Conservation (phyloP, 176 grass and related monocot genomes). For the Leersia perrieri region DNA sequence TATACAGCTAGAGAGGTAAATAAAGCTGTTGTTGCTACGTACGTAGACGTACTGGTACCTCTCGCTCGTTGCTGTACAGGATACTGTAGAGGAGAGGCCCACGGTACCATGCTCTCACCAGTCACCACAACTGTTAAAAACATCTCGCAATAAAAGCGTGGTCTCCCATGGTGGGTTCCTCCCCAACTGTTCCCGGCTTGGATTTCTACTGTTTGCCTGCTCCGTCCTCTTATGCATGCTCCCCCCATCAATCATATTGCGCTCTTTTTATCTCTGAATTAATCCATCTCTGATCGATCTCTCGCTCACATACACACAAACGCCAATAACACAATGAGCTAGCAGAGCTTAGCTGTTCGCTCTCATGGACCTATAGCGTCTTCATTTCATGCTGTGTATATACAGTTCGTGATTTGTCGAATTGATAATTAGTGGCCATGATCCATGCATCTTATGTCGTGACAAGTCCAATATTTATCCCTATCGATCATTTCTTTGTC, state of each 20-base stretch:
- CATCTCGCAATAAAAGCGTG: conserved; percentile 33
- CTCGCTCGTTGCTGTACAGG: background rate
- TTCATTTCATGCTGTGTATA: conserved; percentile 21
- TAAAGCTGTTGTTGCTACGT: background rate
- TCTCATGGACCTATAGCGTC: background rate
- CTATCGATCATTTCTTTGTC: conserved; percentile 8
- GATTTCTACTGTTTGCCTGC: background rate
- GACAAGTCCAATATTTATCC: background rate
- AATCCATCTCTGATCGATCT: background rate
- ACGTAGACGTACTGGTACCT: background rate
- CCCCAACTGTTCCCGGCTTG: background rate
- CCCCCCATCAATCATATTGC: no score
- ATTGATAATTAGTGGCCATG: background rate
- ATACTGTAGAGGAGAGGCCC: background rate
- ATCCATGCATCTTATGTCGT: background rate
- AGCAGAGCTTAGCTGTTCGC: background rate
- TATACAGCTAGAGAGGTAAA: background rate
- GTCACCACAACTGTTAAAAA: conserved; percentile 1
- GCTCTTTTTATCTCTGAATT: no score
- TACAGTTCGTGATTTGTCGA: background rate
- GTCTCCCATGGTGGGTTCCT: conserved; percentile 11
- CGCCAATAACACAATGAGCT: background rate
- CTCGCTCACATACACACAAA: background rate
- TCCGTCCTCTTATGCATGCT: background rate
- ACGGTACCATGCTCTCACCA: background rate